Evolutionary conservation across 176 grass and related monocot genomes (phyloP), one percentile per base, ranked within the genome.

Genomic region (Poa annua): DNA sequence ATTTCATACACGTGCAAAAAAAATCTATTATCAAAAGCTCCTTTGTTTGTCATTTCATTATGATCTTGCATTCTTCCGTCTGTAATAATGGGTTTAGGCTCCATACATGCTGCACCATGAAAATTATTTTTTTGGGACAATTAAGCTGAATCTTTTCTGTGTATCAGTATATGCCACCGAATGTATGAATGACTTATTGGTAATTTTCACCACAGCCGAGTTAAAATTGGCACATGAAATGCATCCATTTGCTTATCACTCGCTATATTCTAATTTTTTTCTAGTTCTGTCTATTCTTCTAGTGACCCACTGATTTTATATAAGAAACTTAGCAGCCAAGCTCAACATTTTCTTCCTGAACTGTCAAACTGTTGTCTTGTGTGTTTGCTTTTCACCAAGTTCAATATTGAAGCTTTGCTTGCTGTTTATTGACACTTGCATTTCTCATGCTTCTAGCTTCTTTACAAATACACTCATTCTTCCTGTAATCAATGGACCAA

Each of bases 401-500:
- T 75, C 39, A 35, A 26, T 51, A 52, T 48, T 74, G 54, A 48
- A 61, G 44, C 17, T 52, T 20, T 45, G 21, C 24, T 4, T 57
- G 24, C 51, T 88, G 47, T 54, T 72, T 87, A 74, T 48, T 83
- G 19, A 76, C 53, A 25, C 29, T 88, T 71, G 62, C 42, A 51
- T 34, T 81, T 77, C 7, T 74, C 51, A 24, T 87, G 32, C 29
- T 57, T 66, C 41, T 93, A 98, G 96, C 81, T 98, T 90, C 80
- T 98, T 98, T 80, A 98, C 96, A 77, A 98, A 98, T 86, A 93
- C 96, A 0, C 93, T 98, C 50, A 95, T 98, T 52, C 92, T 98
- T 67, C 96, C 96, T 74, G 62, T 93, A 78, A 45, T 95, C 53
- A 98, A 98, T 85, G 96, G 96, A 76, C 96, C 96, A 39, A 98